phyloP scores from a whole-genome alignment of 495 filamentous ascomycete genomes.

The Neurospora africana region DNA sequence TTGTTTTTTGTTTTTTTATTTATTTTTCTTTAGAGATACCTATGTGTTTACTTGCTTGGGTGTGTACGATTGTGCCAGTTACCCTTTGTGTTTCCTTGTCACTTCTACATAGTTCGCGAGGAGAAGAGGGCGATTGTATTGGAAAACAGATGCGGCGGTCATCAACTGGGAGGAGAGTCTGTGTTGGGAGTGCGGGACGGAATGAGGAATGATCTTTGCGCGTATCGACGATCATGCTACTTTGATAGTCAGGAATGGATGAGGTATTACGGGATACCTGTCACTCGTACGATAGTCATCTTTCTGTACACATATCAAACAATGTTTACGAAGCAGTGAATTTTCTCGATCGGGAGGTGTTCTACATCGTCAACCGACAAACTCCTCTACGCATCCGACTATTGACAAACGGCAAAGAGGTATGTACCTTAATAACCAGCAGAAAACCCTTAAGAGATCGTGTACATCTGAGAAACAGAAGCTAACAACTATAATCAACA shows the following conservation, averaged over 20 bases:
- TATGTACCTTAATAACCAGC: neutral
- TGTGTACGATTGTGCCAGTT: neutral
- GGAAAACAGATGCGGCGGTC: neutral
- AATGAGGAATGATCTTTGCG: neutral
- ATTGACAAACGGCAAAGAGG: neutral
- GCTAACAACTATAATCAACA: neutral
- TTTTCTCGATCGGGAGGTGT: neutral
- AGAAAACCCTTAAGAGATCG: neutral
- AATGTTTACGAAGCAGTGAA: neutral
- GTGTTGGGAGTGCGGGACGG: neutral
- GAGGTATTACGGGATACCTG: neutral
- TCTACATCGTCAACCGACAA: neutral
- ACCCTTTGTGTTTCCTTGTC: neutral
- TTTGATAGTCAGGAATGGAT: neutral
- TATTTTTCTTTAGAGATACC: neutral
- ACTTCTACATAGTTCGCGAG: neutral
- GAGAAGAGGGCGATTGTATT: neutral
- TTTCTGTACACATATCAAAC: neutral
- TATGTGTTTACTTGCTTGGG: neutral
- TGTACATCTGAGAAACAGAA: neutral
- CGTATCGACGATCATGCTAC: neutral
- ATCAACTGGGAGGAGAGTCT: neutral
- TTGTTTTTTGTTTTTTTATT: neutral
- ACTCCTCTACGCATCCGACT: neutral
- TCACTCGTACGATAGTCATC: neutral